Evolutionary conservation across 2,329 filamentous ascomycete genomes (phyloP), one percentile per base, ranked within the genome.

Genomic region (Pseudocercospora fijiensis): DNA sequence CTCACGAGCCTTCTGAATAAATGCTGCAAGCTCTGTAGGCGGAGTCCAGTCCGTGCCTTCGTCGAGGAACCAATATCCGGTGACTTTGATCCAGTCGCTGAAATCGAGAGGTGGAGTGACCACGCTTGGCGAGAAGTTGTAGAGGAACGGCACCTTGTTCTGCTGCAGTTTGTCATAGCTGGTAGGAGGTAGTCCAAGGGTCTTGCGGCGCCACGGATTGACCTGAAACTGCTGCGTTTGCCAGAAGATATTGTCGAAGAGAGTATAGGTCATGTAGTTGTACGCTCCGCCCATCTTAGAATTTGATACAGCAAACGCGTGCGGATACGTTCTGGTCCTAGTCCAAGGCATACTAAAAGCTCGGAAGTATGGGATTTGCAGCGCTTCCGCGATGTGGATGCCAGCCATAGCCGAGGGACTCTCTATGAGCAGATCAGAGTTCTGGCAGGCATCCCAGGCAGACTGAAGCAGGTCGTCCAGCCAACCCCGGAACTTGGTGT

Each of bases 291-390:
- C 95, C 87, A 96, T 92, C 79, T 96, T 97, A 2, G 53, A 56
- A 13, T 56, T 56, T 10, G n/a, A 10, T 77, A 91, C 88, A 26
- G 94, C 90, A 77, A 99, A 99, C 0, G 95, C 95, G 77, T 99
- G 95, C 2, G 95, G 95, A 72, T 99, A 99, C 0, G 94, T 92
- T 59, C 95, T 85, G 16, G 95, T 99, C 56, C 93, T 88, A 0
- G 95, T 96, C 95, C 95, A 99, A 0, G 95, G 95, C 95, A 99
- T 99, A 18, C 92, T 96, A 75, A 99, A 99, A 0, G 93, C 94
- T 61, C 95, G 88, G 81, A 98, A 98, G 77, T 99, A 99, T 0
- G 95, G 95, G 51, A 99, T 96, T 13, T 86, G 84, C 1, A 99
- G 83, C 24, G 92, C 92, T 78, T 99, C 95, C 1, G 95, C 95